These are phyloP conservation scores for Magnolia changhungtana DNA, from an alignment of 164 flowering plant species.

Conservation along the genomic window DNA sequence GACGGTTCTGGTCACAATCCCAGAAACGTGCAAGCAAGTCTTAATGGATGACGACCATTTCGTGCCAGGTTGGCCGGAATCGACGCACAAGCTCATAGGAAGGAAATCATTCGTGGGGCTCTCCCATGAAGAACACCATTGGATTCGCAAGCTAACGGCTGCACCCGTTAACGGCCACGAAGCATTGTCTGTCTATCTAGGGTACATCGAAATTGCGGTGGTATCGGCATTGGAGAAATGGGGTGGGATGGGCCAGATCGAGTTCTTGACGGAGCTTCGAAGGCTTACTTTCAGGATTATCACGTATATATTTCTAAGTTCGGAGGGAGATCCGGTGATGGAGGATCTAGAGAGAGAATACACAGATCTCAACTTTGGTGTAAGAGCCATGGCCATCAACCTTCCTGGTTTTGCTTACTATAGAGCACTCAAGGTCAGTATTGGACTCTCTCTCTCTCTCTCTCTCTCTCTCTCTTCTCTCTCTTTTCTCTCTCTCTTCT, in stretches of 20 bases:
- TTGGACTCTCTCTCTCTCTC: too few relatives aligned
- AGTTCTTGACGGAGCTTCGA: conserved; percentile 78
- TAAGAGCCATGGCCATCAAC: conserved; percentile 88
- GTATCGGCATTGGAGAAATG: conserved; percentile 54
- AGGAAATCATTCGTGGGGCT: conserved; percentile 65
- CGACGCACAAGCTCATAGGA: conserved; percentile 74
- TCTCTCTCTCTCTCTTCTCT: too few relatives aligned
- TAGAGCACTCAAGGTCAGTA: conserved; percentile 72
- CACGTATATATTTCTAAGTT: conserved; percentile 70
- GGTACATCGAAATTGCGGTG: conserved; percentile 53
- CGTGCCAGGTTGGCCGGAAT: conserved; percentile 79
- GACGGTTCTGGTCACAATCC: conserved; percentile 57
- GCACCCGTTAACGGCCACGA: conserved; percentile 87
- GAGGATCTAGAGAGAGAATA: conserved; percentile 75
- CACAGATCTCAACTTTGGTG: conserved; percentile 64
- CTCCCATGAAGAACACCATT: conserved; percentile 71
- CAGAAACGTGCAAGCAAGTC: conserved; percentile 61
- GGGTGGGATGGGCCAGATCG: conserved; percentile 61
- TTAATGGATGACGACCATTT: conserved; percentile 68
- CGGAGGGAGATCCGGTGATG: conserved; percentile 55
- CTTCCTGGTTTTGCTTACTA: conserved; percentile 88
- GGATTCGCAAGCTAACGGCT: conserved; percentile 63
- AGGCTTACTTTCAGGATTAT: conserved; percentile 80
- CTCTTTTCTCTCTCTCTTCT: too few relatives aligned
- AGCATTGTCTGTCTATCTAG: conserved; percentile 54